phyloP scores from a whole-genome alignment of 2,329 filamentous ascomycete species.

The Erysiphe pulchra region DNA sequence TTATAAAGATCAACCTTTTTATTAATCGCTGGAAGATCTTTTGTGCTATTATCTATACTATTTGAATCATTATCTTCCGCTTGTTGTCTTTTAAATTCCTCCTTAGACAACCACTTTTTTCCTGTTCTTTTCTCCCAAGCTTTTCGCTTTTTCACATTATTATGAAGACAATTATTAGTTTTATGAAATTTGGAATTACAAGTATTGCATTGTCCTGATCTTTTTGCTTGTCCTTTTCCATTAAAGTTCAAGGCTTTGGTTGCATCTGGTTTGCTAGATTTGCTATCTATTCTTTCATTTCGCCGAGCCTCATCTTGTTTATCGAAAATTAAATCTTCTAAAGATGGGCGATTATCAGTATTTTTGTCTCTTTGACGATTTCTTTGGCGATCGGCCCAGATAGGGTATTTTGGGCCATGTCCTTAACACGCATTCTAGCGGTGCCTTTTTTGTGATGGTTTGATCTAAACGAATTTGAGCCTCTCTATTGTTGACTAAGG shows the following conservation, averaged over 20 bases:
- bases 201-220: background rate
- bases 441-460: no score
- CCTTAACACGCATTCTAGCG: no score
- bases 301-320: background rate
- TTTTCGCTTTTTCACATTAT: background rate
- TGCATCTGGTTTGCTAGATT: background rate
- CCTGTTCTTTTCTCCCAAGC: background rate
- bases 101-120: conserved; percentile 1
- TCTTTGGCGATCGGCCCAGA: background rate
- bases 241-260: background rate
- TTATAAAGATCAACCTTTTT: no score
- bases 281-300: background rate
- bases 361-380: background rate
- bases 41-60: no score
- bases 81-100: background rate
- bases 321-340: background rate
- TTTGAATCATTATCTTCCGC: background rate
- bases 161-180: background rate
- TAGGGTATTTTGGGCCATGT: background rate
- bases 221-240: background rate
- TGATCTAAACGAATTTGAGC: no score
- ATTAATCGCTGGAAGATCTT: no score
- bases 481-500: no score
- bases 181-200: background rate
- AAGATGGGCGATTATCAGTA: background rate